Evolutionary conservation across 1,139 yeast genomes (phyloP).

Genomic region (Magnusiomyces magnusii): DNA sequence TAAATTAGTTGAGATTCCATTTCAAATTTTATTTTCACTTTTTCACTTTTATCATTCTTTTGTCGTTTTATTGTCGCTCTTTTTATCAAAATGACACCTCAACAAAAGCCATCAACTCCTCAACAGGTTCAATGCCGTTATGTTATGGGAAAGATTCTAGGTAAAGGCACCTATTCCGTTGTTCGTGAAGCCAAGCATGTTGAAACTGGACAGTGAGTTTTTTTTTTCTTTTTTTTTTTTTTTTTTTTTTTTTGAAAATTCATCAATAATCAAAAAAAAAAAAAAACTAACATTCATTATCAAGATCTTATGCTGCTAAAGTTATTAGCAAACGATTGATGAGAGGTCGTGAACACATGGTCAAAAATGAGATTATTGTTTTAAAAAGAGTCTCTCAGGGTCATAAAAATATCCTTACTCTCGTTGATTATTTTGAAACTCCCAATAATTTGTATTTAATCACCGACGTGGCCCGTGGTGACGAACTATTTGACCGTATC

Average conservation of each 20-base stretch:
- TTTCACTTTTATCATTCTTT: too few species aligned
- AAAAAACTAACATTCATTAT: not conserved
- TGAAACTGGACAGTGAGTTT: slow-evolving; percentile 27
- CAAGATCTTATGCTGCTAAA: slow-evolving; percentile 36
- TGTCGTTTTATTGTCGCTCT: not conserved
- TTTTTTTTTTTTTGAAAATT: not conserved
- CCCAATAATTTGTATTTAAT: slow-evolving; percentile 49
- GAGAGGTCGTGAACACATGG: slow-evolving; percentile 41
- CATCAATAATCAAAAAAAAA: not conserved
- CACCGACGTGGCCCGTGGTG: slow-evolving; percentile 62
- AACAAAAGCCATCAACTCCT: slow-evolving; percentile 3
- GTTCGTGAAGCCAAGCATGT: slow-evolving; percentile 38
- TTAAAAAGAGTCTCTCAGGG: slow-evolving; percentile 43
- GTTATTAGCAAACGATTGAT: slow-evolving; percentile 38
- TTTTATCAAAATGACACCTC: not conserved
- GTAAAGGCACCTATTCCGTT: slow-evolving; percentile 38
- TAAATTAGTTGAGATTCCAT: too few species aligned
- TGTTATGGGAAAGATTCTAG: slow-evolving; percentile 30
- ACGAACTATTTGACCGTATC: slow-evolving; percentile 61
- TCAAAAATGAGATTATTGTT: slow-evolving; percentile 51
- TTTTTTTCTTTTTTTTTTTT: not conserved
- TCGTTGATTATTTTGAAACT: slow-evolving; percentile 67
- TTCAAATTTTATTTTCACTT: too few species aligned
- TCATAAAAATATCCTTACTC: slow-evolving; percentile 51
- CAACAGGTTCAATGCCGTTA: slow-evolving; percentile 28